A percentile compares a stretch with the other conserved stretches of the same genome.
phyloP scores from a whole-genome alignment of 331 rosid genomes.

The Telfairia occidentalis region DNA sequence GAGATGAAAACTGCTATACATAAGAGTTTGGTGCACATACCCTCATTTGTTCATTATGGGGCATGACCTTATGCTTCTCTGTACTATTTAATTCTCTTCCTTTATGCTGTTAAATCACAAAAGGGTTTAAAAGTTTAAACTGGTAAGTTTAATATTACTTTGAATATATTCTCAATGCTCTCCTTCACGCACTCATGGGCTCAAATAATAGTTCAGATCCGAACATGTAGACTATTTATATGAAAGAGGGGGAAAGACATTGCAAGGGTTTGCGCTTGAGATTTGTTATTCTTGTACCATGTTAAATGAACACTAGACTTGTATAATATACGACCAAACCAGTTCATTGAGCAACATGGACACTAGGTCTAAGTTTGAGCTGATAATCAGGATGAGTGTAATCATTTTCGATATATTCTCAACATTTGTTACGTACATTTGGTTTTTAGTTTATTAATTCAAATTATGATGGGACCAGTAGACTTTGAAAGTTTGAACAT shows the following conservation, averaged over 20 bases:
- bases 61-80: background rate
- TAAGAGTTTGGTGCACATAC: background rate
- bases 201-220: no score
- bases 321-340: background rate
- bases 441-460: background rate
- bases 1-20: background rate
- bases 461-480: background rate
- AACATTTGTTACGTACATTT: background rate
- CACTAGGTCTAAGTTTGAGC: background rate
- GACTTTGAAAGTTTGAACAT: constrained; percentile 6
- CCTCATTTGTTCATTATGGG: constrained; percentile 3
- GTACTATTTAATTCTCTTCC: background rate
- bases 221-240: background rate
- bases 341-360: background rate
- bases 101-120: no score
- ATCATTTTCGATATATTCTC: background rate
- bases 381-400: background rate
- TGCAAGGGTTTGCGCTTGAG: background rate
- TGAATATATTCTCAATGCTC: no score
- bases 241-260: background rate
- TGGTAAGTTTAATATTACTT: no score
- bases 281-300: background rate
- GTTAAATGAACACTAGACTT: background rate
- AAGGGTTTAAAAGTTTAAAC: no score
- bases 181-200: no score